Percentiles rank a stretch among this genome's conserved stretches.
These are phyloP conservation scores for Sugiyamaella boreocaroliniensis DNA, from an alignment of 805 yeast species.

Conservation along the genomic window DNA sequence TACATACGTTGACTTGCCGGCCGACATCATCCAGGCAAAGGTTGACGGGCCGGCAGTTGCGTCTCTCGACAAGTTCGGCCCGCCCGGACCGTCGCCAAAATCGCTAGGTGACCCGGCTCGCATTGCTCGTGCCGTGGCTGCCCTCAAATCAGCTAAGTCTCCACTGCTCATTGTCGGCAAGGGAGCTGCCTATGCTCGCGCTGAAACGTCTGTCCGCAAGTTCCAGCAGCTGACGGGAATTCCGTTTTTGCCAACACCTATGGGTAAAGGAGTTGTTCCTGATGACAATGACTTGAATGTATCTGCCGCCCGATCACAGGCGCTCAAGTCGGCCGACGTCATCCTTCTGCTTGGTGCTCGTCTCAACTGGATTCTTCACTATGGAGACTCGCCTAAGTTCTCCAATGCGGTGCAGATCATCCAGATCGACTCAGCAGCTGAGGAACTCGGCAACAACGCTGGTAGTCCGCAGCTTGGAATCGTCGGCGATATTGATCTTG, in stretches of 20 bases:
- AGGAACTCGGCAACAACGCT: conserved; percentile 46
- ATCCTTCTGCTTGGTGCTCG: conserved; percentile 58
- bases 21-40: conserved; percentile 44
- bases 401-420: conserved; percentile 40
- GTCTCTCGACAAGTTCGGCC: conserved; percentile 2
- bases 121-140: conserved; percentile 33
- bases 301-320: conserved; percentile 60
- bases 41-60: conserved; percentile 3
- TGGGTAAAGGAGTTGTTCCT: conserved; percentile 67
- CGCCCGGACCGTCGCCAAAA: conserved; percentile 33
- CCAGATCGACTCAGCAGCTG: conserved; percentile 50
- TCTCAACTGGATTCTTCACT: conserved; percentile 68
- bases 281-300: conserved; percentile 45
- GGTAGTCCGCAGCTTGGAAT: conserved; percentile 37
- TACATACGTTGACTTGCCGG: conserved; percentile 60
- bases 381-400: conserved; percentile 54
- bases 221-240: conserved; percentile 40
- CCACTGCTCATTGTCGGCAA: conserved; percentile 61
- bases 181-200: conserved; percentile 49
- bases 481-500: conserved; percentile 49
- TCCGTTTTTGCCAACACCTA: conserved; percentile 66
- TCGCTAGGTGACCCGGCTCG: conserved; percentile 33
- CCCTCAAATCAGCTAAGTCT: conserved; percentile 33
- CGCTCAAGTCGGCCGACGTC: conserved; percentile 50
- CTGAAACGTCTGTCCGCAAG: conserved; percentile 35